Base-by-base conservation (phyloP, 2,329 filamentous ascomycete genomes). In the Helicocarpus griseus region DNA sequence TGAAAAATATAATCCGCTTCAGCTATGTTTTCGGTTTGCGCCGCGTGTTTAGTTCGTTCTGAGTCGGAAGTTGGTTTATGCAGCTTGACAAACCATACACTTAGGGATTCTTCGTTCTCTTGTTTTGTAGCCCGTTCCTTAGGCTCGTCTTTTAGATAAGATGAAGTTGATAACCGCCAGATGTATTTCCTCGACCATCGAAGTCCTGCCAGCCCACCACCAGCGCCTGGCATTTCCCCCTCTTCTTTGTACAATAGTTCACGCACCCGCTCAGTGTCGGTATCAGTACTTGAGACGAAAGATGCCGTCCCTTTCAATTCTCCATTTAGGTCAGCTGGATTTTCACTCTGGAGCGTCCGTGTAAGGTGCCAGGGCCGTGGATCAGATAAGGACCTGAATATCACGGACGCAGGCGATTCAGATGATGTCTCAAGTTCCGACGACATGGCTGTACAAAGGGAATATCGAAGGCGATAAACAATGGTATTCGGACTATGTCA, bases 31-130 rank as follows among this genome's bases (percentile, higher is more conserved):
- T 58, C 57, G 31, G 56, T 45, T 5, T 54, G 53, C 38, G 39
- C 9, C 2, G 28, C 5, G 14, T 11, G 14, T 49, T 44, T 17
- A 19, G 8, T 19, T 31, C 26, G 13, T 21, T 49, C 19, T 29
- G 9, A 31, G 35, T 26, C 24, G 11, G 11, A 17, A 22, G 5
- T 24, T 53, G 57, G 17, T 59, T 45, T 45, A 13, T 45, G 53
- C 6, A 69, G 61, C 52, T 73, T 73, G 28, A 70, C 69, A 45
- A 74, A 74, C 71, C 71, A 74, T 13, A 73, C 63, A 51, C 70
- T 73, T 11, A 73, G 66, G 26, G 28, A 35, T 24, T 50, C 43
- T 5, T 28, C 29, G 33, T 55, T 50, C 17, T 22, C 28, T 28
- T 45, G 36, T n/a, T 29, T 14, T 19, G 46, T 17, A 19, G 29